phyloP scores from a whole-genome alignment of 1,284 basidiomycete species.

The Rhodotorula sp. region DNA sequence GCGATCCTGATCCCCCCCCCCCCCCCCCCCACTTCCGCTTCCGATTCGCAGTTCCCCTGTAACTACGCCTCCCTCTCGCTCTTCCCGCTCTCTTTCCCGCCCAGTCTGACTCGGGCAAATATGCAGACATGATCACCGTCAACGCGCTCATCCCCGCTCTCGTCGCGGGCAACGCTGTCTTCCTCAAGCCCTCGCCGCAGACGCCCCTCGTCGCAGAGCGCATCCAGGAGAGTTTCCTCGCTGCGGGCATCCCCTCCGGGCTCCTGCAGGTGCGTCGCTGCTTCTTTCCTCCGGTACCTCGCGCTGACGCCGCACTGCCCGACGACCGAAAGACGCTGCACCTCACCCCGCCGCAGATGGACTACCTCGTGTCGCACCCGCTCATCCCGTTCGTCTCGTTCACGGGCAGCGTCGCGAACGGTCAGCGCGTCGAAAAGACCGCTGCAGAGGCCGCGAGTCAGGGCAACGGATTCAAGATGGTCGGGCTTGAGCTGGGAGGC shows the following conservation, averaged over 20 bases:
- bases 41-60: conserved; percentile 6
- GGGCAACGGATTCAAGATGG: conserved; percentile 65
- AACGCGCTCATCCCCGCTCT: conserved; percentile 89
- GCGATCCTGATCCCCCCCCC: too few species aligned
- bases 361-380: conserved; percentile 66
- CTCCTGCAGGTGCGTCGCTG: conserved; percentile 65
- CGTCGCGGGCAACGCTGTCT: conserved; percentile 72
- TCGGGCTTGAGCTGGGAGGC: conserved; percentile 76
- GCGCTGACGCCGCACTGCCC: neutral
- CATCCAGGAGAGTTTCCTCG: conserved; percentile 66
- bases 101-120: too few species aligned
- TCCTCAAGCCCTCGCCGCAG: conserved; percentile 93
- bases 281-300: neutral
- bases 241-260: conserved; percentile 74
- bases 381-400: conserved; percentile 71
- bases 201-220: conserved; percentile 85
- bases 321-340: conserved; percentile 58
- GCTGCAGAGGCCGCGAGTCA: conserved; percentile 55
- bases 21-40: neutral
- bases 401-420: conserved; percentile 73
- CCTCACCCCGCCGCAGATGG: conserved; percentile 67
- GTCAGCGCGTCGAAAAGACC: conserved; percentile 52
- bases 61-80: neutral
- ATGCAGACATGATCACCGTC: conserved; percentile 69
- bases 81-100: fast-evolving